Evolutionary conservation across 805 yeast genomes (phyloP).

Genomic region (Starmerella stellata): DNA sequence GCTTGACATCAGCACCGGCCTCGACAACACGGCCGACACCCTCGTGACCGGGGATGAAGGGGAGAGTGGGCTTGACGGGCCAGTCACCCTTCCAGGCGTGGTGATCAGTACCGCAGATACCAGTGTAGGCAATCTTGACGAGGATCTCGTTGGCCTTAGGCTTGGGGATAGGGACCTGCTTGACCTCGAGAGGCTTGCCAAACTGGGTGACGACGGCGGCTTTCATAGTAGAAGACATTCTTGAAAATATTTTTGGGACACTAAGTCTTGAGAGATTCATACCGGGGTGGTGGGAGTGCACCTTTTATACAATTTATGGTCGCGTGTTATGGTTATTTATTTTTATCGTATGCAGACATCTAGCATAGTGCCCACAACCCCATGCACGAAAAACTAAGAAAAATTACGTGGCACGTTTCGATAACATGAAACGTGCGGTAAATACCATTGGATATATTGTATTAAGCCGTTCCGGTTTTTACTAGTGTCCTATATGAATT

Average conservation of each 20-base stretch:
- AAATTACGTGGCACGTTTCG: background rate
- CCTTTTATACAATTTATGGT: constrained; percentile 1
- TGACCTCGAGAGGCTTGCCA: constrained; percentile 46
- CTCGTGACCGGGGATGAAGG: constrained; percentile 77
- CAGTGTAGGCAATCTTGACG: constrained; percentile 68
- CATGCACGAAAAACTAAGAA: background rate
- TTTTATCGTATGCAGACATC: background rate
- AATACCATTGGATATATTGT: too few species aligned
- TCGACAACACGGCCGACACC: constrained; percentile 79
- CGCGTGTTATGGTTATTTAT: constrained; percentile 1
- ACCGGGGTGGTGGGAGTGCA: background rate
- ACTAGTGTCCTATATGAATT: too few species aligned
- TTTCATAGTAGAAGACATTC: constrained; percentile 25
- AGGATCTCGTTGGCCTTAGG: constrained; percentile 65
- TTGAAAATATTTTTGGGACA: constrained; percentile 2
- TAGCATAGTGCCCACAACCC: background rate
- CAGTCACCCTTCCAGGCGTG: constrained; percentile 93
- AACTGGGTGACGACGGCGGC: constrained; percentile 50
- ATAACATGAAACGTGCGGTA: too few species aligned
- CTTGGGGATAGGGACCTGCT: constrained; percentile 61
- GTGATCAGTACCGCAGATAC: constrained; percentile 86
- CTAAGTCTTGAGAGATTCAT: constrained; percentile 1
- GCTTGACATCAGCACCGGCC: constrained; percentile 46
- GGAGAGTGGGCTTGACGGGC: constrained; percentile 60
- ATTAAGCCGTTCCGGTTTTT: too few species aligned